phyloP scores from a whole-genome alignment of 139 green algal species.

The Raphidocelis subcapitata region DNA sequence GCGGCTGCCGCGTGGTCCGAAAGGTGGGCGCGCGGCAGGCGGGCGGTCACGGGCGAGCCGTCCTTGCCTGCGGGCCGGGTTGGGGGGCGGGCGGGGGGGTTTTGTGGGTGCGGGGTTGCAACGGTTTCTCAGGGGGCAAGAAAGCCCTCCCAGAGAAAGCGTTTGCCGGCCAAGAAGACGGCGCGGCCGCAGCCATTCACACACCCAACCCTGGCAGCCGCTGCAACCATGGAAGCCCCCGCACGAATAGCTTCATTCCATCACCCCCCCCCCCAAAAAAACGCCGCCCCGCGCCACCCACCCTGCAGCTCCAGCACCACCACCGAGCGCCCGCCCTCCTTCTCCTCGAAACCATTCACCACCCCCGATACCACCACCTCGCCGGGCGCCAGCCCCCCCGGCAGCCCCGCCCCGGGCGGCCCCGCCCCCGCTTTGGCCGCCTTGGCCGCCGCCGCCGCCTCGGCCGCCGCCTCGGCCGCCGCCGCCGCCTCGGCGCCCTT shows the following conservation, averaged over 20 bases:
- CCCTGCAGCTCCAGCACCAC: not conserved
- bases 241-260: not conserved
- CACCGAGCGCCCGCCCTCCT: not conserved
- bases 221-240: too few relatives aligned
- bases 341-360: not conserved
- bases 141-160: not conserved
- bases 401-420: not conserved
- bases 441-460: conserved; percentile 23
- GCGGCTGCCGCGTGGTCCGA: conserved; percentile 70
- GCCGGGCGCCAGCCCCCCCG: not conserved
- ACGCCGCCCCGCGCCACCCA: not conserved
- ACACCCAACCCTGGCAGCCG: too few relatives aligned
- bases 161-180: too few relatives aligned
- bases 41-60: conserved; percentile 21
- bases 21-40: conserved; percentile 70
- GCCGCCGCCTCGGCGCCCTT: not conserved
- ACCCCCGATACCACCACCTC: too few relatives aligned
- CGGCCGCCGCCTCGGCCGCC: conserved; percentile 13
- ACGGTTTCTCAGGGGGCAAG: too few relatives aligned
- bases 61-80: not conserved
- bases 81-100: not conserved
- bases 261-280: not conserved
- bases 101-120: not conserved
- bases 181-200: too few relatives aligned
- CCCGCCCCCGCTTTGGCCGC: not conserved